Base-by-base conservation (phyloP, 768 basidiomycete genomes). In the Amanita pseudoporphyria region DNA sequence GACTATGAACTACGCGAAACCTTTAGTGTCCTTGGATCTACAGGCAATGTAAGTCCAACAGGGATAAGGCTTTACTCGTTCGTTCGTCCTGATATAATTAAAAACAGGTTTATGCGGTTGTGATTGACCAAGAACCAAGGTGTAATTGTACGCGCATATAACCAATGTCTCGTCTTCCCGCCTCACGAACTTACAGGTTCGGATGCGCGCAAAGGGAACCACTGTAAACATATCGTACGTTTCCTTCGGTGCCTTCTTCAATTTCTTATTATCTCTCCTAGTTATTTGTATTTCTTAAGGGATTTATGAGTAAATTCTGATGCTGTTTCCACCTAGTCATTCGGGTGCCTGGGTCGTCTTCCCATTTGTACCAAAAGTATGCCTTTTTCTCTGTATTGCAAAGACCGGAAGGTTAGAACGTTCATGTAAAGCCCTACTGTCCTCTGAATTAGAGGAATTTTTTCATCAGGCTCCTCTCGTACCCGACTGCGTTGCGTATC, bases 211-310 rank as follows among this genome's bases (percentile, higher is more conserved):
- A n/a, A n/a, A n/a, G n/a, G n/a, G n/a, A n/a, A n/a, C n/a, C n/a
- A n/a, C n/a, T n/a, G n/a, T n/a, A n/a, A n/a, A n/a, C n/a, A n/a
- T n/a, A n/a, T n/a, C n/a, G n/a, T n/a, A n/a, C n/a, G n/a, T n/a
- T 33, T 26, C 33, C 18, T 14, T 31, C 5, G 24, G 46, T 43
- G 9, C 24, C 6, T 44, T 26, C 9, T 13, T 5, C 32, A 9
- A 19, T 46, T 32, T 6, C 80, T 65, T 88, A 7, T 87, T 87
- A 58, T 70, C n/a, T n/a, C n/a, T n/a, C n/a, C n/a, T n/a, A n/a
- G n/a, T n/a, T n/a, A n/a, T n/a, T n/a, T n/a, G n/a, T 87, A 21
- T 80, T 77, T 51, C 60, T 84, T 48, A 88, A 87, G 72, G 81
- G 81, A 76, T 46, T n/a, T 52, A 44, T n/a, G n/a, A n/a, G n/a